Percentiles rank a stretch among this genome's conserved stretches.
Evolutionary conservation across 106 monocot species (phyloP).

Genomic region (Allium sativum): DNA sequence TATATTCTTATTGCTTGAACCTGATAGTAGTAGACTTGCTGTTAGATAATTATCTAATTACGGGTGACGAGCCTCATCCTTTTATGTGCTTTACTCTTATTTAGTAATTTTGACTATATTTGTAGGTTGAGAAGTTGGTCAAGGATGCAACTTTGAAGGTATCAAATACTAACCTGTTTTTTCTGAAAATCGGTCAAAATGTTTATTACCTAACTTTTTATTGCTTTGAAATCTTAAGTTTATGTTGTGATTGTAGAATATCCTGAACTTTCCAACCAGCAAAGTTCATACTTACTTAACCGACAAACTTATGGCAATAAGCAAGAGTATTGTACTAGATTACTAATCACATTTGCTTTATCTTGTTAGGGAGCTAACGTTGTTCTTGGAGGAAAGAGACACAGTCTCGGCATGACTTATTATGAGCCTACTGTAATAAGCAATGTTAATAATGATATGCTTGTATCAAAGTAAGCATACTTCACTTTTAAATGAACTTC

Average conservation of each 20-base stretch:
- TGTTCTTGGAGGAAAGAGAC: constrained; percentile 52
- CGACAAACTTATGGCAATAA: too few relatives aligned
- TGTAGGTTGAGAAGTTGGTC: constrained; percentile 74
- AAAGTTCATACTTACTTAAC: too few relatives aligned
- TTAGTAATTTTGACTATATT: constrained; percentile 5
- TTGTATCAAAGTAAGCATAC: constrained; percentile 33
- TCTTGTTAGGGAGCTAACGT: constrained; percentile 46
- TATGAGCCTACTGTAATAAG: constrained; percentile 67
- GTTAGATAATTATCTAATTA: background rate
- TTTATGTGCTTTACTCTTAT: constrained; percentile 1
- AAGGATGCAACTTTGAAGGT: constrained; percentile 90
- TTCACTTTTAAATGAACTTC: too few relatives aligned
- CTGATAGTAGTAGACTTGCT: background rate
- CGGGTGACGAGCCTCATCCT: background rate
- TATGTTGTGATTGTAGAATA: too few relatives aligned
- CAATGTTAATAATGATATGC: constrained; percentile 64
- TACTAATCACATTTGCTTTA: constrained; percentile 1
- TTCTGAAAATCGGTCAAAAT: too few relatives aligned
- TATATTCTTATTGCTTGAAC: constrained; percentile 10
- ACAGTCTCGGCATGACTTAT: constrained; percentile 67
- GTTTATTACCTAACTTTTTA: too few relatives aligned
- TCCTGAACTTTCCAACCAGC: too few relatives aligned
- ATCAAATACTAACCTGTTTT: background rate
- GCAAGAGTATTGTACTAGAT: too few relatives aligned
- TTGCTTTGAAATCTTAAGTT: too few relatives aligned